Percentiles rank a stretch among this genome's conserved stretches.
phyloP scores from a whole-genome alignment of 371 early-diverging fungal species.

The Mucor plumbeus region DNA sequence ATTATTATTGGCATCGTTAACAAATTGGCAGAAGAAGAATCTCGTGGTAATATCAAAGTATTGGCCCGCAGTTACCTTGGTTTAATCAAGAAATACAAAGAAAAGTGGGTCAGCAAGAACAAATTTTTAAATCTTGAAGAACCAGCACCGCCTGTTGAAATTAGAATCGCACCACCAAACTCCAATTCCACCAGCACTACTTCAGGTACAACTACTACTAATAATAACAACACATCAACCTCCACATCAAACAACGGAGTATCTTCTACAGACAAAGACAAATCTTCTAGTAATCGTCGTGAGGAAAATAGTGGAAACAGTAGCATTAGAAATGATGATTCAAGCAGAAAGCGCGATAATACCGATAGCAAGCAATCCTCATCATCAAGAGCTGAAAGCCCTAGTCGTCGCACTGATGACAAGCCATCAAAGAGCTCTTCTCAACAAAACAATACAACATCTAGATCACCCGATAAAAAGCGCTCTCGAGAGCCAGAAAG shows the following conservation, averaged over 20 bases:
- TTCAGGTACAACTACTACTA: neutral
- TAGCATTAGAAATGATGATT: constrained; percentile 8
- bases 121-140: constrained; percentile 35
- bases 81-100: constrained; percentile 39
- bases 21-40: constrained; percentile 38
- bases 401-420: constrained; percentile 15
- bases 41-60: constrained; percentile 47
- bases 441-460: neutral
- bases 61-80: constrained; percentile 47
- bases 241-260: neutral
- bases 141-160: constrained; percentile 20
- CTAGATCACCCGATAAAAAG: neutral
- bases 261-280: neutral
- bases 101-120: constrained; percentile 39
- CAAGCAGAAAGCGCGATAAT: constrained; percentile 6
- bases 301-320: neutral
- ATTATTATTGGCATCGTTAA: constrained; percentile 38
- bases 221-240: neutral
- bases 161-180: constrained; percentile 15
- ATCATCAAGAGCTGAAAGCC: constrained; percentile 2
- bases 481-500: constrained; percentile 19
- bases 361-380: neutral
- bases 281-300: neutral
- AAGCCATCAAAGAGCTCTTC: neutral
- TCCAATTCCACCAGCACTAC: neutral